Base-by-base conservation (phyloP, 257 asterid genomes). In the Nemophila menziesii region DNA sequence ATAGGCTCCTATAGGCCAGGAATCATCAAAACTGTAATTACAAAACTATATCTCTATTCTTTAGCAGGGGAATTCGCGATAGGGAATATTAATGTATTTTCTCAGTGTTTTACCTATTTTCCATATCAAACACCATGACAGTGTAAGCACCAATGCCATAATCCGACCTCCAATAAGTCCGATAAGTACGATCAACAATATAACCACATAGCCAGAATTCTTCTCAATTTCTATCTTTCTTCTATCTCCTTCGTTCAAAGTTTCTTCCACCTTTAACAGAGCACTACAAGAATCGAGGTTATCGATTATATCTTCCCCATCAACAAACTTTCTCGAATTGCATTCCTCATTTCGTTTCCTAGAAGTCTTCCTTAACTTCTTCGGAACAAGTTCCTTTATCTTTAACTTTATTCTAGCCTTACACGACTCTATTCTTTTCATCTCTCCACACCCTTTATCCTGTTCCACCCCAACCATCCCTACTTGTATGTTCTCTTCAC, bases 121-220 rank as follows among this genome's bases (percentile, higher is more conserved):
- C 64, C 70, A 48, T 49, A 82, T 16, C 56, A 77, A 44, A 43
- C 67, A 74, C 71, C 86, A 81, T 10, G 54, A 45, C 43, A 78
- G 44, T 17, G 86, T 66, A 34, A 75, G 60, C 48, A 53, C 21
- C 43, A 81, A 57, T 0, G 94, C 92, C 11, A 64, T 55, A 1
- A 18, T 33, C 42, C 81, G 70, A 17, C 93, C 90, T n/a, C 71
- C 81, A 12, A 53, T 60, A 7, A 86, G 83, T 17, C 94, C 94
- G 4, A 65, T 43, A 8, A 86, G 92, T 29, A 74, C 72, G n/a
- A 78, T 63, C 26, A 70, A 36, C 53, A 2, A 71, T 68, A 4
- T 29, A 29, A 66, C 29, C 38, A 63, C 43, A 51, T 48, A 61
- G 19, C 68, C 64, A 12, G 50, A 45, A 50, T 51, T 45, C 37